Evolutionary conservation across 768 basidiomycete genomes (phyloP), one percentile per base, ranked within the genome.

Genomic region (Xanthoconium stramineum): DNA sequence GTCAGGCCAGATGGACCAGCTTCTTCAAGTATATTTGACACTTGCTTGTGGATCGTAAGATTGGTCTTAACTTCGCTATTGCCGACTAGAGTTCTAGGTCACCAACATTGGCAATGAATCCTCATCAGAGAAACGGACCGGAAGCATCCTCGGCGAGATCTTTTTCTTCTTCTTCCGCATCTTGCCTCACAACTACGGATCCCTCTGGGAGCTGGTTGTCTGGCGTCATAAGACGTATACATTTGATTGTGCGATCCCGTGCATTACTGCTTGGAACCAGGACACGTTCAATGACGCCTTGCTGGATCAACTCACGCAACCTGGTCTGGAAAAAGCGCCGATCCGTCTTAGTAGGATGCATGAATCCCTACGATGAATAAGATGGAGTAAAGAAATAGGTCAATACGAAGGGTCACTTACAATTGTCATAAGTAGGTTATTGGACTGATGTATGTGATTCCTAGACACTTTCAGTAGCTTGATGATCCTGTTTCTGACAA

Each of bases 281-380:
- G 30, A 94, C 82, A 56, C 83, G 85, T 67, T 94, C 91, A 36
- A 94, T 80, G 38, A 89, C 64, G 8, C 89, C 84, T 65, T 87
- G 82, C 50, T 83, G 80, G 19, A 89, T 80, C 63, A 94, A 76
- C 61, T 88, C 89, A 3, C 84, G 81, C 39, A 94, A 74, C 43
- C 91, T 79, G 36, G 80, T 82, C 65, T 85, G 83, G 68, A 94
- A 91, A 64, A 92, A 91, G 14, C 91, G 82, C n/a, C 91, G 81
- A 61, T 92, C 86, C 5, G 83, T 82, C 69, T 85, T 89, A 6
- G 81, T 84, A 33, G 89, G 89, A 66, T 85, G 84, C 20, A 76
- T 62, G 67, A 91, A 91, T 3, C 91, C 91, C 91, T 94, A 55
- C 5, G 24, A 24, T 24, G 24, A 40, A 50, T 20, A 50, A 5